Conservation (phyloP, 352 stramenopile species). For the Pythium volutum region DNA sequence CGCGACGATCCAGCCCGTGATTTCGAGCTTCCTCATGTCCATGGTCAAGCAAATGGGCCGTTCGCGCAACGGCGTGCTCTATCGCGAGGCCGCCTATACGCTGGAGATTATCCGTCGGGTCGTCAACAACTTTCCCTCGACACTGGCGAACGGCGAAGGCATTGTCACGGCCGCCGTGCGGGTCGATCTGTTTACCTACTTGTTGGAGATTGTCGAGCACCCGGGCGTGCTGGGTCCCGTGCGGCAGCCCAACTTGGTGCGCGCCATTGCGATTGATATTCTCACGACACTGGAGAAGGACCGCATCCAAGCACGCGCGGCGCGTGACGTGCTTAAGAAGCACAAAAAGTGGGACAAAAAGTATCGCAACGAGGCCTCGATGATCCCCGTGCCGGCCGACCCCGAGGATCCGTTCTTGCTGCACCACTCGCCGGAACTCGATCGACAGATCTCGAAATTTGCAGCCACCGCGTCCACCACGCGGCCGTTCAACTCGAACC, state of each 20-base stretch:
- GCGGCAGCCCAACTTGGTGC: slow-evolving; percentile 56
- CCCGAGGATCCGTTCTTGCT: slow-evolving; percentile 73
- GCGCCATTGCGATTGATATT: slow-evolving; percentile 73
- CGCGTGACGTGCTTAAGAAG: slow-evolving; percentile 83
- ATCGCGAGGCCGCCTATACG: slow-evolving; percentile 61
- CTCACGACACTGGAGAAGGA: slow-evolving; percentile 82
- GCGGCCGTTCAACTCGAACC: slow-evolving; percentile 10
- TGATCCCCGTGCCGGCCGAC: slow-evolving; percentile 9
- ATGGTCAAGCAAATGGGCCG: slow-evolving; percentile 53
- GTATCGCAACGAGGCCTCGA: slow-evolving; percentile 36
- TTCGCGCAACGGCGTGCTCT: slow-evolving; percentile 42
- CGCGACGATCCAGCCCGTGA: slow-evolving; percentile 49
- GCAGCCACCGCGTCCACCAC: slow-evolving; percentile 12
- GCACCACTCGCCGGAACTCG: slow-evolving; percentile 50
- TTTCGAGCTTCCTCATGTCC: slow-evolving; percentile 52
- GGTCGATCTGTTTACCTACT: slow-evolving; percentile 64
- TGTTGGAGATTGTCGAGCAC: slow-evolving; percentile 77
- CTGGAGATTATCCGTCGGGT: slow-evolving; percentile 78
- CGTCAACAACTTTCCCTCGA: slow-evolving; percentile 62
- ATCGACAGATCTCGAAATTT: slow-evolving; percentile 57
- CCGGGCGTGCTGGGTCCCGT: slow-evolving; percentile 49
- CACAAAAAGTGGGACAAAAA: slow-evolving; percentile 89
- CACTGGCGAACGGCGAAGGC: slow-evolving; percentile 53
- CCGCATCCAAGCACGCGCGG: slow-evolving; percentile 58
- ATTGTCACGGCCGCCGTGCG: slow-evolving; percentile 75